phyloP scores from a whole-genome alignment of 805 yeast genomes.

The Candida boleticola region DNA sequence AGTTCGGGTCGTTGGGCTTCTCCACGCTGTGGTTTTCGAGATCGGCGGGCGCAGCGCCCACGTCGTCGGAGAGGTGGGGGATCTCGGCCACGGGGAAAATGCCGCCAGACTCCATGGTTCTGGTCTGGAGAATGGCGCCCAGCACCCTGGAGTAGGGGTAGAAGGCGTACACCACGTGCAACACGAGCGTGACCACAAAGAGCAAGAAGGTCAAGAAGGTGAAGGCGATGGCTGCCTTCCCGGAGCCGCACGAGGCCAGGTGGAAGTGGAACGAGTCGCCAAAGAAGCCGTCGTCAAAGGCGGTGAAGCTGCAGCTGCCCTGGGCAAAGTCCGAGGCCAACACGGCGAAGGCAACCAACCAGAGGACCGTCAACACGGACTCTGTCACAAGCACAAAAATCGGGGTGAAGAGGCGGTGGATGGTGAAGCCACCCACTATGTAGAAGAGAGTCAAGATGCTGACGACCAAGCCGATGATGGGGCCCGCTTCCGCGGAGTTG shows the following conservation, averaged over 20 bases:
- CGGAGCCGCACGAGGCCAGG: neutral
- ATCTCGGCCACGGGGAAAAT: neutral
- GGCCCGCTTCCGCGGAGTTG: neutral
- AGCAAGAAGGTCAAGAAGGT: neutral
- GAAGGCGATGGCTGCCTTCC: neutral
- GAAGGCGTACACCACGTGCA: neutral
- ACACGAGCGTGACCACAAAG: neutral
- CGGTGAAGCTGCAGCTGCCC: neutral
- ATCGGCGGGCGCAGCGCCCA: neutral
- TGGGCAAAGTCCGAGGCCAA: neutral
- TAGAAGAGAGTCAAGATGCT: neutral
- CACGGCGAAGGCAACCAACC: neutral
- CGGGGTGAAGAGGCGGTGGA: neutral
- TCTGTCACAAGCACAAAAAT: neutral
- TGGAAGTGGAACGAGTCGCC: neutral
- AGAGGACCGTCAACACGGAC: neutral
- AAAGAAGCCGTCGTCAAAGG: neutral
- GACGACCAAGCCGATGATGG: neutral
- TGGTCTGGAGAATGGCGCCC: neutral
- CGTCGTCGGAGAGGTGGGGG: neutral
- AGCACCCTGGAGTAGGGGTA: neutral
- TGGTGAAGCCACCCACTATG: neutral
- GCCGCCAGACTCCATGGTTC: neutral
- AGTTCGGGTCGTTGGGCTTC: too few relatives aligned
- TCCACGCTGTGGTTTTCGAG: too few relatives aligned